Percentiles rank a stretch among this genome's conserved stretches.
These are phyloP conservation scores for Vaccinium vitisidaea DNA, from an alignment of 148 eudicot genomes.

Conservation along the genomic window DNA sequence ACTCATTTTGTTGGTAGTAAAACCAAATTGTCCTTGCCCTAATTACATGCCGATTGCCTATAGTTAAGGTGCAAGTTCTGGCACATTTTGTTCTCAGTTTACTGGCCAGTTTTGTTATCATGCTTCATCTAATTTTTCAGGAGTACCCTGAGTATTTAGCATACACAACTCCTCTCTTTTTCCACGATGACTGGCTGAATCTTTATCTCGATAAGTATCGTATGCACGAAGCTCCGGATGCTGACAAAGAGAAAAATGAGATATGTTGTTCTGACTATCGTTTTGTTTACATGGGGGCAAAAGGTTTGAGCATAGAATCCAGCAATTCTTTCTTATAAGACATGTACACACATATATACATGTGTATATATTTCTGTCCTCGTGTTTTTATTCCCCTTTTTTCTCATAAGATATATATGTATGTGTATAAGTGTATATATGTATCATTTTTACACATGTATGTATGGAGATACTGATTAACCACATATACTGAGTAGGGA, in stretches of 20 bases:
- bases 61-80: background rate
- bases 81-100: background rate
- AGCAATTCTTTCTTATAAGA: constrained; percentile 30
- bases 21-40: background rate
- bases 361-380: background rate
- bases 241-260: constrained; percentile 45
- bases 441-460: background rate
- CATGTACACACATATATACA: background rate
- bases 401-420: background rate
- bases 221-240: constrained; percentile 64
- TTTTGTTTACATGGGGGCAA: constrained; percentile 98
- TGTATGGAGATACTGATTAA: background rate
- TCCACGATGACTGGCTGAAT: constrained; percentile 92
- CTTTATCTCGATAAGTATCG: constrained; percentile 72
- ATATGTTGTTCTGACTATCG: constrained; percentile 95
- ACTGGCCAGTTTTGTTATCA: constrained; percentile 7
- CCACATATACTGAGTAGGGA: constrained; percentile 11
- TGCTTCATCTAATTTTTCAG: constrained; percentile 44
- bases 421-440: too few species aligned
- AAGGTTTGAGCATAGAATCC: constrained; percentile 61
- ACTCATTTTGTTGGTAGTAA: background rate
- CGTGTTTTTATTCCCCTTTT: background rate
- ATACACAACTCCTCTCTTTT: constrained; percentile 67
- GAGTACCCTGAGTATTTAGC: constrained; percentile 88
- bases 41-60: background rate